Conservation (phyloP, 306 rosid genomes). For the Inga leiocalycina region DNA sequence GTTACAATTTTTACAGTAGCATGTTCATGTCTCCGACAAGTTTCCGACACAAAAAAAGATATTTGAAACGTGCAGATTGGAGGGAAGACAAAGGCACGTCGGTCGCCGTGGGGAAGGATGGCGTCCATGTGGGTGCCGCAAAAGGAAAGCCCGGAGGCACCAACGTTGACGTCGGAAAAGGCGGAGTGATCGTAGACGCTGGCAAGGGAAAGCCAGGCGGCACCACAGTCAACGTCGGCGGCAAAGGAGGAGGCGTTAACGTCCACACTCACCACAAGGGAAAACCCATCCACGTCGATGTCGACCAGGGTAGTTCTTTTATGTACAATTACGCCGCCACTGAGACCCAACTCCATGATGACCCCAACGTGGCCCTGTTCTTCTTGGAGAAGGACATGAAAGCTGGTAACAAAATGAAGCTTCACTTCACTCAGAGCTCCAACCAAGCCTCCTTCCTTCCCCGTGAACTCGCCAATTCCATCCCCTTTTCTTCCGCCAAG, state of each 20-base stretch:
- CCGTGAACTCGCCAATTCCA: background rate
- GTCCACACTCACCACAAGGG: constrained; percentile 61
- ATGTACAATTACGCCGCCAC: accelerated
- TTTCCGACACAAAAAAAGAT: background rate
- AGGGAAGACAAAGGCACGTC: constrained; percentile 62
- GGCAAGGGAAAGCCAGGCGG: too few relatives aligned
- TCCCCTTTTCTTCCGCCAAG: constrained; percentile 67
- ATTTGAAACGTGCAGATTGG: constrained; percentile 34
- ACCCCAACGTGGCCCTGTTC: background rate
- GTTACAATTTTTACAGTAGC: background rate
- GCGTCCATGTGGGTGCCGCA: background rate
- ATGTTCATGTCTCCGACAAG: background rate
- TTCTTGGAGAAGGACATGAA: background rate
- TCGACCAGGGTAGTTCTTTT: background rate
- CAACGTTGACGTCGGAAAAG: too few relatives aligned
- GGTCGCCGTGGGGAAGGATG: constrained; percentile 23
- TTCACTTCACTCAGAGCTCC: background rate
- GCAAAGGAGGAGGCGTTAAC: constrained; percentile 69
- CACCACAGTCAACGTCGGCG: constrained; percentile 39
- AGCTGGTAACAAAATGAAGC: background rate
- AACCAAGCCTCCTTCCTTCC: background rate
- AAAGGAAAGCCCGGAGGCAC: constrained; percentile 43
- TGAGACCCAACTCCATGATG: background rate
- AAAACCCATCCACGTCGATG: constrained; percentile 50
- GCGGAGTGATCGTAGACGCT: too few relatives aligned